These are phyloP conservation scores for Exophiala sideris DNA, from an alignment of 2,329 filamentous ascomycete genomes.

Conservation along the genomic window DNA sequence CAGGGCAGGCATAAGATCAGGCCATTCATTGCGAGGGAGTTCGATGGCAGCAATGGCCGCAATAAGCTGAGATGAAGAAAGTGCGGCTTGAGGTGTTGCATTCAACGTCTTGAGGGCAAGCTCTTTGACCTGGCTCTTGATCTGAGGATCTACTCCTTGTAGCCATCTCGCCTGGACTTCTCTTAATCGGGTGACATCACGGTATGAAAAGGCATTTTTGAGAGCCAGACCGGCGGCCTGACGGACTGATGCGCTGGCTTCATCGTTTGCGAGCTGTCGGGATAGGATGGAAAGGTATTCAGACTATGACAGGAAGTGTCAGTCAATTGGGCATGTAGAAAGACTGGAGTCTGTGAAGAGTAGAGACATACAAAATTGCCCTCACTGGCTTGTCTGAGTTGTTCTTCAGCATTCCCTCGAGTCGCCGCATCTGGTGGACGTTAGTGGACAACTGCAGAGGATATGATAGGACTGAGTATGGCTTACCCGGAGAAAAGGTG, in stretches of 20 bases:
- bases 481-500: slow-evolving; percentile 89
- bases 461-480: slow-evolving; percentile 7
- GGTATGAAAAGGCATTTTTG: slow-evolving; percentile 96
- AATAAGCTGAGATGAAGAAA: slow-evolving; percentile 90
- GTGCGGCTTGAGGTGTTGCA: slow-evolving; percentile 80
- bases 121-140: slow-evolving; percentile 84
- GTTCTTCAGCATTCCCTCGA: slow-evolving; percentile 88
- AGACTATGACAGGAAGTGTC: slow-evolving; percentile 56
- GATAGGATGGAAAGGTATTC: slow-evolving; percentile 90
- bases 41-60: slow-evolving; percentile 93
- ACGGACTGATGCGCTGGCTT: slow-evolving; percentile 76
- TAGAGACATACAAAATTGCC: slow-evolving; percentile 78
- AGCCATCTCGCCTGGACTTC: slow-evolving; percentile 94
- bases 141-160: slow-evolving; percentile 71
- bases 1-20: slow-evolving; percentile 79
- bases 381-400: slow-evolving; percentile 87
- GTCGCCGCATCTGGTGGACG: slow-evolving; percentile 70
- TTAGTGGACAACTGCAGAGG: slow-evolving; percentile 36
- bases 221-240: slow-evolving; percentile 92
- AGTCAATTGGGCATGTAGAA: slow-evolving; percentile 8
- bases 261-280: slow-evolving; percentile 89
- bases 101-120: slow-evolving; percentile 82
- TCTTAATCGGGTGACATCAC: slow-evolving; percentile 81
- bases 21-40: slow-evolving; percentile 88
- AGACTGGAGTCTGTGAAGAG: slow-evolving; percentile 24